Evolutionary conservation across 2,329 filamentous ascomycete genomes (phyloP).

Genomic region (Aspergillus japonicus): DNA sequence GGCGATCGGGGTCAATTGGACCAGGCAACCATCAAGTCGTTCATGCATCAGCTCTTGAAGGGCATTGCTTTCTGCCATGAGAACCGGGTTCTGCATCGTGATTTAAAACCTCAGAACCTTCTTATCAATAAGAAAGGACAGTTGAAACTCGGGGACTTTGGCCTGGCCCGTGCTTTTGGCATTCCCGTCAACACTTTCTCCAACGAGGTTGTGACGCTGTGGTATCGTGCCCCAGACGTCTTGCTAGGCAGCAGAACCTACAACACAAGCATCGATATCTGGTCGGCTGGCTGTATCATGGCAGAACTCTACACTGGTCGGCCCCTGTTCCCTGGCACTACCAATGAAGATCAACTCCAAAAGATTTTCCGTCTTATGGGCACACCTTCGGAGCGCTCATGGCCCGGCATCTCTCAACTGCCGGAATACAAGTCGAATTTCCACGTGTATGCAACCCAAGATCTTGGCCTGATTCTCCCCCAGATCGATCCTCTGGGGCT

Average conservation of each 20-base stretch:
- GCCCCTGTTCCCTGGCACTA: slow-evolving; percentile 93
- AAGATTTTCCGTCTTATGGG: slow-evolving; percentile 99
- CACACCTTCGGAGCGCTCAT: slow-evolving; percentile 89
- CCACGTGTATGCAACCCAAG: slow-evolving; percentile 90
- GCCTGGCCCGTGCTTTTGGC: slow-evolving; percentile 88
- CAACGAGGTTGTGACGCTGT: slow-evolving; percentile 95
- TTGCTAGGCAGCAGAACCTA: slow-evolving; percentile 91
- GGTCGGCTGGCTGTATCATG: slow-evolving; percentile 99
- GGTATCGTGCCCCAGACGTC: slow-evolving; percentile 96
- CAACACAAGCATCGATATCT: slow-evolving; percentile 99
- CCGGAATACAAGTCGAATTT: slow-evolving; percentile 98
- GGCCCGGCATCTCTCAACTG: slow-evolving; percentile 91
- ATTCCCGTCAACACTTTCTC: slow-evolving; percentile 98
- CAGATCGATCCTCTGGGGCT: slow-evolving; percentile 86
- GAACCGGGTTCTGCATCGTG: slow-evolving; percentile 91
- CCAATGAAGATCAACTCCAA: slow-evolving; percentile 94
- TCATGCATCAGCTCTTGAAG: slow-evolving; percentile 96
- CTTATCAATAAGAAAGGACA: slow-evolving; percentile 90
- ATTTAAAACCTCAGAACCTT: slow-evolving; percentile 94
- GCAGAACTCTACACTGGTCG: slow-evolving; percentile 98
- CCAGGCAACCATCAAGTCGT: slow-evolving; percentile 89
- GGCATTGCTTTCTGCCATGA: slow-evolving; percentile 98
- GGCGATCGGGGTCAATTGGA: slow-evolving; percentile 88
- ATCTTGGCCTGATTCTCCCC: slow-evolving; percentile 79
- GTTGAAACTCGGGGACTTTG: slow-evolving; percentile 92